phyloP scores from a whole-genome alignment of 768 basidiomycete species.

The Pulveroboletus sp. region DNA sequence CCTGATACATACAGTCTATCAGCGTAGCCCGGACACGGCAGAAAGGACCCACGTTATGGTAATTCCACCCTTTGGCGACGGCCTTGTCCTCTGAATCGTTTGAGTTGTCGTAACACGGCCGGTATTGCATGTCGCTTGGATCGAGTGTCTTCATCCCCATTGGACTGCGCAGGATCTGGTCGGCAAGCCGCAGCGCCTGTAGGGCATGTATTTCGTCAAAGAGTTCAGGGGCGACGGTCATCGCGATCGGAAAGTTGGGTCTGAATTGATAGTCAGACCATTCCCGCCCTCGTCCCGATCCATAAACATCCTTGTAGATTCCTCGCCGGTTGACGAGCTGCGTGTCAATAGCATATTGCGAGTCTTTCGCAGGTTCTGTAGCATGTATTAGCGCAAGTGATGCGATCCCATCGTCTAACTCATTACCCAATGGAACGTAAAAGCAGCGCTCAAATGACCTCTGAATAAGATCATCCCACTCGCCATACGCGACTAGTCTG shows the following conservation, averaged over 20 bases:
- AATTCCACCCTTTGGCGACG: slow-evolving; percentile 92
- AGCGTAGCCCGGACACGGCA: background rate
- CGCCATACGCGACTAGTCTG: slow-evolving; percentile 76
- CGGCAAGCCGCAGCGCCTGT: slow-evolving; percentile 73
- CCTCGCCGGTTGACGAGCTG: slow-evolving; percentile 81
- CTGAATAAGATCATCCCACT: slow-evolving; percentile 86
- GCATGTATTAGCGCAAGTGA: slow-evolving; percentile 1
- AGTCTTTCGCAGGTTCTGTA: slow-evolving; percentile 68
- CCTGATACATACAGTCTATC: too few relatives aligned
- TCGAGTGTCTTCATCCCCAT: slow-evolving; percentile 98
- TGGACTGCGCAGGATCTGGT: slow-evolving; percentile 76
- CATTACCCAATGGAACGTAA: slow-evolving; percentile 75
- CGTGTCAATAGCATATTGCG: slow-evolving; percentile 63
- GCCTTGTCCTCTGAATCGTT: slow-evolving; percentile 83
- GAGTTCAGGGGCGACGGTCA: slow-evolving; percentile 95
- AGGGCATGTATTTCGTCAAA: slow-evolving; percentile 82
- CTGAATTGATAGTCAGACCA: slow-evolving; percentile 98
- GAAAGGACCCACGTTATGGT: slow-evolving; percentile 66
- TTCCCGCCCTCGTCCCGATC: slow-evolving; percentile 80
- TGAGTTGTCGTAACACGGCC: slow-evolving; percentile 88
- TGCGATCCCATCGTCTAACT: background rate
- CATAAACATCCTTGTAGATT: slow-evolving; percentile 97
- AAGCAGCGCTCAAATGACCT: slow-evolving; percentile 85
- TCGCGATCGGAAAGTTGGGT: slow-evolving; percentile 91
- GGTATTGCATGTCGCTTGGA: slow-evolving; percentile 81